phyloP scores from a whole-genome alignment of 1,284 basidiomycete species.

The Pseudozyma tsukubaensis region DNA sequence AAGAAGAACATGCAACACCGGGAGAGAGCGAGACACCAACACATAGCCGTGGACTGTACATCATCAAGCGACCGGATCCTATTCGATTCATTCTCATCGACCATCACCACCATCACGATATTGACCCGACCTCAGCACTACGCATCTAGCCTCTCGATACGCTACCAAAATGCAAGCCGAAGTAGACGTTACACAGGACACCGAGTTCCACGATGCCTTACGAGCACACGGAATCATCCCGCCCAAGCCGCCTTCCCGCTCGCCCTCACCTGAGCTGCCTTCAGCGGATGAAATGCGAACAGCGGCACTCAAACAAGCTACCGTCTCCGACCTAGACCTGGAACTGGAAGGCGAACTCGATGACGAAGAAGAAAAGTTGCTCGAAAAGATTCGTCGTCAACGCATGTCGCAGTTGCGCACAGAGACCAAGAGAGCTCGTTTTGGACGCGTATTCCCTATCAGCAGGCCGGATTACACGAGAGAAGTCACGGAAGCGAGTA shows the following conservation, averaged over 20 bases:
- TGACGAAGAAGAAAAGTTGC: constrained; percentile 81
- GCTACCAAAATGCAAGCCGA: constrained; percentile 49
- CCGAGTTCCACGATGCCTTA: constrained; percentile 67
- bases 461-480: constrained; percentile 91
- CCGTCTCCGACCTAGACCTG: constrained; percentile 54
- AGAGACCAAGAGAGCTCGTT: constrained; percentile 77
- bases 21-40: background rate
- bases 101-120: background rate
- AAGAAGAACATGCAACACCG: constrained; percentile 3
- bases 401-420: constrained; percentile 77
- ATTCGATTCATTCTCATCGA: background rate
- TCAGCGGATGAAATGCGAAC: constrained; percentile 43
- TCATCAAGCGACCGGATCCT: background rate
- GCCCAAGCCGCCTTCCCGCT: constrained; percentile 63
- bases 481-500: constrained; percentile 93
- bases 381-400: constrained; percentile 78
- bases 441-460: constrained; percentile 87
- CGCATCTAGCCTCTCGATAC: too few species aligned
- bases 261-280: constrained; percentile 63
- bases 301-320: constrained; percentile 51
- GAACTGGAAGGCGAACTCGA: constrained; percentile 57
- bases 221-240: constrained; percentile 67
- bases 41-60: background rate
- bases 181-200: constrained; percentile 60
- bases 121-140: too few species aligned